Base-by-base conservation (phyloP, 768 basidiomycete species). In the Phaeotremella fagi region DNA sequence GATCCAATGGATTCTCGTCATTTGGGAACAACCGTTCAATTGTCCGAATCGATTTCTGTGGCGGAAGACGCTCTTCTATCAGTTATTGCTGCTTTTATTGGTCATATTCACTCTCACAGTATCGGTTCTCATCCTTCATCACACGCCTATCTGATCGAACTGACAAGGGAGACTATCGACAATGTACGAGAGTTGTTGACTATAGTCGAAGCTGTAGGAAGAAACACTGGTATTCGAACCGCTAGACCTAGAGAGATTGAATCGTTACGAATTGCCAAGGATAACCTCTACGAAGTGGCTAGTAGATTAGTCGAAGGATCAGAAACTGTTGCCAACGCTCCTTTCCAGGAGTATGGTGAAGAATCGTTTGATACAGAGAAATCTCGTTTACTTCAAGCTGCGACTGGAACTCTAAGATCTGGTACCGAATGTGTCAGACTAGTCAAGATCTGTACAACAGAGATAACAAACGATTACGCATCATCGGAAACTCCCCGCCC, bases 11-110 rank as follows among this genome's bases (percentile, higher is more conserved):
- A 41, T 18, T 12, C 7, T 6, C 38, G 38, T 20, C 38, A 12
- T 12, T 41, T 53, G n/a, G 52, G 28, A 20, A 46, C 36, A 5
- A 44, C 47, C 18, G 51, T 52, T 24, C 60, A 62, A 35, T 53
- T 70, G 14, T 38, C 43, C 42, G 60, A 57, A n/a, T 51, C 59
- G 2, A 58, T 95, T 41, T 83, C 86, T n/a, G 75, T 79, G 57
- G 88, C 88, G 14, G 90, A 95, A 70, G 91, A 95, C 68, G 82
- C 86, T 45, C 87, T 92, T 64, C 79, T 98, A 11, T 94, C 90
- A 3, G 88, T 90, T 18, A 90, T 95, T 68, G 92, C 95, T 20
- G 94, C 92, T 4, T 91, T 99, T 73, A 95, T 99, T 64, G 94
- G 92, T 1, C 91, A 97, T 70, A 88, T 90, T 1, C 94, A 98